Percentiles rank a stretch among this genome's conserved stretches.
These are phyloP conservation scores for Mucor indicus DNA, from an alignment of 371 early-diverging fungal genomes.

Conservation along the genomic window DNA sequence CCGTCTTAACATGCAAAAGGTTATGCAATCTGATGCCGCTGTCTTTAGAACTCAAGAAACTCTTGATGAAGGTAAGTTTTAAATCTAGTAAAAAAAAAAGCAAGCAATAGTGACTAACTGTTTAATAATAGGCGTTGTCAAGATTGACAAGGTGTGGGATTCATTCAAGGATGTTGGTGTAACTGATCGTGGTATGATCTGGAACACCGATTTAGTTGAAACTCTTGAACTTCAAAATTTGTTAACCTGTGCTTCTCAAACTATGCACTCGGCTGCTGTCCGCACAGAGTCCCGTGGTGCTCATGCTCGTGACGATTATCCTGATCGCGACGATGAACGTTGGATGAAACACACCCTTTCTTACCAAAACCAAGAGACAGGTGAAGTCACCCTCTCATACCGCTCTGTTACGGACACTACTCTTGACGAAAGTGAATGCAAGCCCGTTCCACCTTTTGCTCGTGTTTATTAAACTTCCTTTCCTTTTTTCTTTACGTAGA, in stretches of 20 bases:
- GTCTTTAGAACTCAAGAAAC: constrained; percentile 91
- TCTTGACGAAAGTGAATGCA: constrained; percentile 88
- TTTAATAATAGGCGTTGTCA: too few relatives aligned
- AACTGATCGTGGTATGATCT: constrained; percentile 89
- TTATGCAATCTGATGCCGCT: constrained; percentile 94
- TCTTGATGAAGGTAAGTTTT: constrained; percentile 85
- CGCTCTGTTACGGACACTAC: constrained; percentile 75
- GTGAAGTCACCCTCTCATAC: constrained; percentile 75
- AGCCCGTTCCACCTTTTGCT: constrained; percentile 86
- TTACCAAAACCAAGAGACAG: constrained; percentile 79
- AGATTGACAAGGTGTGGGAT: constrained; percentile 80
- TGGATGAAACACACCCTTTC: constrained; percentile 98
- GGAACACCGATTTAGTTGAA: constrained; percentile 95
- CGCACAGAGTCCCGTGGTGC: constrained; percentile 97
- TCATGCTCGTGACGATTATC: constrained; percentile 93
- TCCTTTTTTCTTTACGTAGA: too few relatives aligned
- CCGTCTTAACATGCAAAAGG: constrained; percentile 91
- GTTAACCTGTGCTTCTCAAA: constrained; percentile 91
- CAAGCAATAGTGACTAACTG: too few relatives aligned
- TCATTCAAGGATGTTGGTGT: constrained; percentile 79
- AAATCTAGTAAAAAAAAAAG: too few relatives aligned
- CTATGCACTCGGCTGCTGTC: constrained; percentile 90
- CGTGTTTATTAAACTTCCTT: constrained; percentile 85
- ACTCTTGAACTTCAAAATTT: constrained; percentile 94
- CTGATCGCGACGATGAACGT: constrained; percentile 79